Percentiles rank a stretch among this genome's conserved stretches.
Evolutionary conservation across 345 rosid species (phyloP).

Genomic region (Gossypium ekmanianum): DNA sequence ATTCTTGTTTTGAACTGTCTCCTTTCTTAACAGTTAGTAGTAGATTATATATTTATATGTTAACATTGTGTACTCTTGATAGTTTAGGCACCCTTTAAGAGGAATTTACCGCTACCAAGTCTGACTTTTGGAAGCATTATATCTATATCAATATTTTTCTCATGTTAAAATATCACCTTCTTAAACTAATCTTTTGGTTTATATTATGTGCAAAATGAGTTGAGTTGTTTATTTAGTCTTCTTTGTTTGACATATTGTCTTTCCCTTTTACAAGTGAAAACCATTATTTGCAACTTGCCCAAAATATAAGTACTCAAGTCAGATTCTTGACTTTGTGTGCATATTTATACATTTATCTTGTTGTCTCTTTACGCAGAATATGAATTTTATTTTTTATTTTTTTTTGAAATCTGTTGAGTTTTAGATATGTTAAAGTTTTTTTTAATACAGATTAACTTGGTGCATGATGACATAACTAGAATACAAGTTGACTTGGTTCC

Average conservation of each 20-base stretch:
- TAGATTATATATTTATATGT: background rate
- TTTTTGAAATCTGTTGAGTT: no score
- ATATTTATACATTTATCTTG: no score
- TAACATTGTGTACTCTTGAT: background rate
- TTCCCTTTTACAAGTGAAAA: background rate
- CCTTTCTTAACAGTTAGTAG: background rate
- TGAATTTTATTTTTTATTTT: no score
- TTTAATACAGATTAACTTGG: constrained; percentile 60
- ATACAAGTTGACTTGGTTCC: constrained; percentile 82
- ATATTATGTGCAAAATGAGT: background rate
- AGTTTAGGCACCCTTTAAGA: background rate
- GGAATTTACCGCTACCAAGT: background rate
- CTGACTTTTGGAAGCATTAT: constrained; percentile 1
- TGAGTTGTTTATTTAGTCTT: background rate
- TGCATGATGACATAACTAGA: constrained; percentile 57
- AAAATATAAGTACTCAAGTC: background rate
- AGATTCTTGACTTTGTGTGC: background rate
- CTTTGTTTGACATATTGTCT: background rate
- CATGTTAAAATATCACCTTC: background rate
- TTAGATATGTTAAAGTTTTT: background rate
- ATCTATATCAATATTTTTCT: background rate
- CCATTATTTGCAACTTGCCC: background rate
- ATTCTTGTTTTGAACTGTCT: background rate
- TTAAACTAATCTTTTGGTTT: background rate
- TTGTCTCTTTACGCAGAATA: no score